A percentile compares a stretch with the other conserved stretches of the same genome.
Evolutionary conservation across 176 grass and related monocot genomes (phyloP).

Genomic region (Hordeum marinum): DNA sequence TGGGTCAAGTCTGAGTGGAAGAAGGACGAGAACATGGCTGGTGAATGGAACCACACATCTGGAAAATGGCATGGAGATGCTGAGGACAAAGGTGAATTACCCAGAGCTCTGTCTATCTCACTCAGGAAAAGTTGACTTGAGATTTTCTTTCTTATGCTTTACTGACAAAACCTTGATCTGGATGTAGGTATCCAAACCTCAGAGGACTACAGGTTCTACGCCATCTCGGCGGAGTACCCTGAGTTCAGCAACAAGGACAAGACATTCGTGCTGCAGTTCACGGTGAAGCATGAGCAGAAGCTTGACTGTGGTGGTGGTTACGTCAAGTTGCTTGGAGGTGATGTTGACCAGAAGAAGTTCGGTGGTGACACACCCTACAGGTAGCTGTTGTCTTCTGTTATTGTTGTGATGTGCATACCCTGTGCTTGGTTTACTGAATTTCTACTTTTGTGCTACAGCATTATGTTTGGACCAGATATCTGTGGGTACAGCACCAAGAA

Average conservation of each 20-base stretch:
- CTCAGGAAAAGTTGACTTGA: not conserved
- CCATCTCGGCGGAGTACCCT: slow-evolving; percentile 80
- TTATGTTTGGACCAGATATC: slow-evolving; percentile 97
- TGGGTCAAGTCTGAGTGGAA: slow-evolving; percentile 97
- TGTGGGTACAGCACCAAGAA: slow-evolving; percentile 96
- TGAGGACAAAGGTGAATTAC: slow-evolving; percentile 67
- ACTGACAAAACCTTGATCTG: not conserved
- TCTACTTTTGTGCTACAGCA: slow-evolving; percentile 36
- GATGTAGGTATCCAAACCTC: slow-evolving; percentile 83
- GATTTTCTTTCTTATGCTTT: not conserved
- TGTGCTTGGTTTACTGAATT: not conserved
- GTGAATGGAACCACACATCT: slow-evolving; percentile 88
- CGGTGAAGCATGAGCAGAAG: slow-evolving; percentile 96
- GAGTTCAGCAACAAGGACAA: slow-evolving; percentile 90
- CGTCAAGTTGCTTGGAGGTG: slow-evolving; percentile 78
- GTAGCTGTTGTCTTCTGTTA: slow-evolving; percentile 13
- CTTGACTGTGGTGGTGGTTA: slow-evolving; percentile 94
- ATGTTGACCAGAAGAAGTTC: slow-evolving; percentile 95
- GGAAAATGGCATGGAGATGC: slow-evolving; percentile 84
- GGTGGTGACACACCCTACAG: slow-evolving; percentile 91
- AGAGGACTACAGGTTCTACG: slow-evolving; percentile 88
- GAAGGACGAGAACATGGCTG: slow-evolving; percentile 68
- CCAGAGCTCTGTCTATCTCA: too few relatives aligned
- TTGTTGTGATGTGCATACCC: not conserved
- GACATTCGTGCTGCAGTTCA: slow-evolving; percentile 86